A percentile compares a stretch with the other conserved stretches of the same genome.
phyloP scores from a whole-genome alignment of 768 basidiomycete genomes.

The Podaxis sp. region DNA sequence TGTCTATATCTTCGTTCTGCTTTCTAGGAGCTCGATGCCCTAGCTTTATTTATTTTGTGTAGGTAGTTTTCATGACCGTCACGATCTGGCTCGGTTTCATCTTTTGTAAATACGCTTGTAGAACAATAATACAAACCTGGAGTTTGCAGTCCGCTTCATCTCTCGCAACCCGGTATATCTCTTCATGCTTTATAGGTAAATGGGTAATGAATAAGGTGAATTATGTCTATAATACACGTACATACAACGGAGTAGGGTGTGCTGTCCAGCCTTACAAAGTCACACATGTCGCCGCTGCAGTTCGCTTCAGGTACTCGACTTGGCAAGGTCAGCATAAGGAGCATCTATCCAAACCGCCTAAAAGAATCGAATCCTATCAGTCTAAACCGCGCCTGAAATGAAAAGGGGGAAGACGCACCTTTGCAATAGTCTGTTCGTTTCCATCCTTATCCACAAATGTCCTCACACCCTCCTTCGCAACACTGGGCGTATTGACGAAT shows the following conservation, averaged over 20 bases:
- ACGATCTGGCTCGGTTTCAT: neutral
- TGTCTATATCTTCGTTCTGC: neutral
- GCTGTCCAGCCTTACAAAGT: neutral
- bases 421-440: constrained; percentile 48
- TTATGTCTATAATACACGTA: neutral
- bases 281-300: neutral
- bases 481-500: constrained; percentile 65
- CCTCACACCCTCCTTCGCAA: constrained; percentile 43
- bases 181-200: neutral
- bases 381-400: neutral
- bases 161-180: neutral
- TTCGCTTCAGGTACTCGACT: neutral
- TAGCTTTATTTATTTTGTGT: neutral
- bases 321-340: constrained; percentile 6
- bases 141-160: neutral
- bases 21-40: neutral
- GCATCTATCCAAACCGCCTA: constrained; percentile 49
- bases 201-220: neutral
- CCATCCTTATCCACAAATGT: constrained; percentile 51
- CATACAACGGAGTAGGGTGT: neutral
- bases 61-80: neutral
- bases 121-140: constrained; percentile 4
- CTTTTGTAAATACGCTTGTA: neutral
- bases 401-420: constrained; percentile 35
- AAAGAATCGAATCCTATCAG: neutral